Evolutionary conservation across 164 flowering plant species (phyloP).

Genomic region (Paratinospora sagittata): DNA sequence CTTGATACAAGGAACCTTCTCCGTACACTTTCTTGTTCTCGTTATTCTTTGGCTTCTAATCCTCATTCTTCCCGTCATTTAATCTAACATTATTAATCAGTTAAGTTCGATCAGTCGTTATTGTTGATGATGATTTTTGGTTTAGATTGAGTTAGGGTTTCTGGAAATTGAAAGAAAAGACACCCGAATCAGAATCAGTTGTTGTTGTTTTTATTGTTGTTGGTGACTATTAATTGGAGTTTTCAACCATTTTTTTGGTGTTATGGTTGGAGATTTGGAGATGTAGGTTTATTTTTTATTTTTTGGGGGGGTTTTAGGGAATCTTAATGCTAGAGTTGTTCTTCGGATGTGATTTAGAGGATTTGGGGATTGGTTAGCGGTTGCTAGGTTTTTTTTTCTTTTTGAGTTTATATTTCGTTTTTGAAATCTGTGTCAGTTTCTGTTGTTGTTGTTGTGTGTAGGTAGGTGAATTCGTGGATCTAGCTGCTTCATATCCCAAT

Average conservation of each 20-base stretch:
- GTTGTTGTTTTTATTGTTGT: background rate
- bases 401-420: background rate
- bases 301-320: background rate
- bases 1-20: slow-evolving; percentile 33
- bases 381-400: background rate
- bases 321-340: slow-evolving; percentile 23
- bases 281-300: slow-evolving; percentile 2
- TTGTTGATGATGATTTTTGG: background rate
- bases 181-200: background rate
- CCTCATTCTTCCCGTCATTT: slow-evolving; percentile 30
- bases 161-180: background rate
- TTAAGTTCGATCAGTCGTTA: background rate
- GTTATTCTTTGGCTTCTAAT: slow-evolving; percentile 21
- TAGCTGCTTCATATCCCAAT: background rate
- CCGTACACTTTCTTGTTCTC: slow-evolving; percentile 29
- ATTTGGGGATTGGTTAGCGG: no score
- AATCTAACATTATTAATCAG: background rate
- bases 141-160: slow-evolving; percentile 5
- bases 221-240: background rate
- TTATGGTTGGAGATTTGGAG: slow-evolving; percentile 6
- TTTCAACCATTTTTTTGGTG: background rate
- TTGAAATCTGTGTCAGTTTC: background rate
- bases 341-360: slow-evolving; percentile 24
- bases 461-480: slow-evolving; percentile 2
- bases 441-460: slow-evolving; percentile 1